phyloP scores from a whole-genome alignment of 805 yeast genomes.

The Schizosaccharomyces lindneri region DNA sequence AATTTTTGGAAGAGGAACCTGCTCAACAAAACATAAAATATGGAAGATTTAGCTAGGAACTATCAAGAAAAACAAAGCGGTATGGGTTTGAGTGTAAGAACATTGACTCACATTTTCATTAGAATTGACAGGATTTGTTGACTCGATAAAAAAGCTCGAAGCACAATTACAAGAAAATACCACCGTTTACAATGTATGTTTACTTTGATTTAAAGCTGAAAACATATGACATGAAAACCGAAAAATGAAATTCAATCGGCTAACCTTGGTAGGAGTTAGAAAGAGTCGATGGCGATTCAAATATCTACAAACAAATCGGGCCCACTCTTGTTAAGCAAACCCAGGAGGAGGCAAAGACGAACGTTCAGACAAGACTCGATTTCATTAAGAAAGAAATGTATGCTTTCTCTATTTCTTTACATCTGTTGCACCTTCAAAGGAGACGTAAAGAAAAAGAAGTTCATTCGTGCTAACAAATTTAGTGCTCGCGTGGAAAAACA shows the following conservation, averaged over 20 bases:
- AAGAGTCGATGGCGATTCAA: conserved; percentile 36
- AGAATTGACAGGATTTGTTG: conserved; percentile 25
- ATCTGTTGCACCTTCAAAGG: neutral
- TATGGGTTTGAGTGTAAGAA: neutral
- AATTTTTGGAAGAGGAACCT: no score
- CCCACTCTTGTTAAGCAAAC: conserved; percentile 84
- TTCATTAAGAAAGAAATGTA: conserved; percentile 57
- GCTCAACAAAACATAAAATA: neutral
- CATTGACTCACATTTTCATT: neutral
- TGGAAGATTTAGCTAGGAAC: neutral
- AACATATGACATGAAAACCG: no score
- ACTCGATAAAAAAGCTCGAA: conserved; percentile 65
- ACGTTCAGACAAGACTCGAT: conserved; percentile 73
- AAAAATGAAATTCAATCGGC: no score
- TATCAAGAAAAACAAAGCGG: neutral
- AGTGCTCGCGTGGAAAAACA: neutral
- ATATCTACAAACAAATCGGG: conserved; percentile 73
- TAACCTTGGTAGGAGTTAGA: conserved; percentile 31
- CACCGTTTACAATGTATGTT: conserved; percentile 36
- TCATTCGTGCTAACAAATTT: neutral
- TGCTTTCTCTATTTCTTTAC: conserved; percentile 3
- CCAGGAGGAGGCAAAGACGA: conserved; percentile 49
- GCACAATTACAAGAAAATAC: conserved; percentile 85
- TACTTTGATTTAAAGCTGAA: neutral
- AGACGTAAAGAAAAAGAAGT: neutral